These are phyloP conservation scores for Fusarium goolgardi DNA, from an alignment of 2,329 filamentous ascomycete genomes.

Conservation along the genomic window DNA sequence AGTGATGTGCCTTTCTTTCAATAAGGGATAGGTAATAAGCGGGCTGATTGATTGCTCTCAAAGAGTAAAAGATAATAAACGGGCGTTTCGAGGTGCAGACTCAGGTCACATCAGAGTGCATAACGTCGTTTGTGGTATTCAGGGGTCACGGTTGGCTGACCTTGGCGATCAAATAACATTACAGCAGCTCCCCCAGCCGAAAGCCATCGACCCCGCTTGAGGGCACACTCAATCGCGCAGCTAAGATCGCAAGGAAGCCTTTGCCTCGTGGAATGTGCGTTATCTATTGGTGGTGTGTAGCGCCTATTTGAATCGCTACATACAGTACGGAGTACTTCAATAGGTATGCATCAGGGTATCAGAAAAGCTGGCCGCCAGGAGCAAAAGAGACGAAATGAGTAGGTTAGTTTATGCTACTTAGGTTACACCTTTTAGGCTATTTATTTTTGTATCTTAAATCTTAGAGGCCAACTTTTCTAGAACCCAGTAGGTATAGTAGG, in stretches of 20 bases:
- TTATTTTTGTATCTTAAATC: no score
- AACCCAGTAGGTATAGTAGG: no score
- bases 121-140: slow-evolving; percentile 23
- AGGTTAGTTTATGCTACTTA: no score
- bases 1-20: slow-evolving; percentile 14
- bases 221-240: slow-evolving; percentile 32
- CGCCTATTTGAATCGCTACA: neutral
- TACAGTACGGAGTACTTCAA: no score
- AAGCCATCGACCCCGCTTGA: slow-evolving; percentile 33
- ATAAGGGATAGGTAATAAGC: slow-evolving; percentile 16
- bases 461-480: no score
- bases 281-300: slow-evolving; percentile 21
- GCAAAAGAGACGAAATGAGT: no score
- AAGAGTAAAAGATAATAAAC: slow-evolving; percentile 2
- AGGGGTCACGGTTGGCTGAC: slow-evolving; percentile 26
- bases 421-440: no score
- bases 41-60: slow-evolving; percentile 7
- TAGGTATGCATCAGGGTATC: no score
- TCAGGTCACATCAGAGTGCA: slow-evolving; percentile 21
- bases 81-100: slow-evolving; percentile 13
- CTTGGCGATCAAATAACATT: slow-evolving; percentile 28
- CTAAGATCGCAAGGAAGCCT: slow-evolving; percentile 35
- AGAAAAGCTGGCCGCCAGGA: no score
- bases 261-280: slow-evolving; percentile 36
- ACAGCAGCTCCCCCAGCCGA: slow-evolving; percentile 11